A percentile compares a stretch with the other conserved stretches of the same genome.
Conservation (phyloP, 1,139 yeast genomes). For the Yamadazyma blattariae region DNA sequence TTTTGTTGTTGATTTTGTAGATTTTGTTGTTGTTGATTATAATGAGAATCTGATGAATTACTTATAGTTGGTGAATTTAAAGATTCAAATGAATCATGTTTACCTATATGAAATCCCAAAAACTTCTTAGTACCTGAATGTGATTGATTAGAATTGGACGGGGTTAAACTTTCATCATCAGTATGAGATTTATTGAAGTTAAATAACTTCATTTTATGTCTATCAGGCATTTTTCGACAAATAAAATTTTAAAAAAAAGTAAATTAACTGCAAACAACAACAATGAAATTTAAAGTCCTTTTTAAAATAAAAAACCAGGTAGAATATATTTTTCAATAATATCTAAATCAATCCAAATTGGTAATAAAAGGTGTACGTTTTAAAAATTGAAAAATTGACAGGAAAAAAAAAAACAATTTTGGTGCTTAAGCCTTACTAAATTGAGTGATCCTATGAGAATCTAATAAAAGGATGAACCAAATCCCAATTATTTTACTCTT, state of each 20-base stretch:
- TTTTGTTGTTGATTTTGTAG: neutral
- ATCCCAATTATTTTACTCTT: too few relatives aligned
- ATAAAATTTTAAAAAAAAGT: too few relatives aligned
- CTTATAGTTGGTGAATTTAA: constrained; percentile 32
- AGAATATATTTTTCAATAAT: too few relatives aligned
- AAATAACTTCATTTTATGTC: constrained; percentile 43
- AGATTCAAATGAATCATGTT: constrained; percentile 37
- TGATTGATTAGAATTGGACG: constrained; percentile 34
- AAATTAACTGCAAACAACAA: neutral
- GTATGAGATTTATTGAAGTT: constrained; percentile 27
- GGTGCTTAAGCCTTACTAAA: too few relatives aligned
- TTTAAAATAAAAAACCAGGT: too few relatives aligned
- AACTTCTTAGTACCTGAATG: constrained; percentile 25
- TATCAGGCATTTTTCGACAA: constrained; percentile 38
- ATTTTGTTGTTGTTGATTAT: neutral
- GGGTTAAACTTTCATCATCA: constrained; percentile 28
- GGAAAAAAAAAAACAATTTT: too few relatives aligned
- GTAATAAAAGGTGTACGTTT: too few relatives aligned
- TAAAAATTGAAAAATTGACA: too few relatives aligned
- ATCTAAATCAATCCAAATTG: too few relatives aligned
- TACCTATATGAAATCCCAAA: constrained; percentile 38
- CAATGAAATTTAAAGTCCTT: too few relatives aligned
- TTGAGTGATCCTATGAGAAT: too few relatives aligned
- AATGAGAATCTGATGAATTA: constrained; percentile 19
- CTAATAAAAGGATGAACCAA: too few relatives aligned